Evolutionary conservation across 768 basidiomycete genomes (phyloP).

Genomic region (Leccinum incarnatum): DNA sequence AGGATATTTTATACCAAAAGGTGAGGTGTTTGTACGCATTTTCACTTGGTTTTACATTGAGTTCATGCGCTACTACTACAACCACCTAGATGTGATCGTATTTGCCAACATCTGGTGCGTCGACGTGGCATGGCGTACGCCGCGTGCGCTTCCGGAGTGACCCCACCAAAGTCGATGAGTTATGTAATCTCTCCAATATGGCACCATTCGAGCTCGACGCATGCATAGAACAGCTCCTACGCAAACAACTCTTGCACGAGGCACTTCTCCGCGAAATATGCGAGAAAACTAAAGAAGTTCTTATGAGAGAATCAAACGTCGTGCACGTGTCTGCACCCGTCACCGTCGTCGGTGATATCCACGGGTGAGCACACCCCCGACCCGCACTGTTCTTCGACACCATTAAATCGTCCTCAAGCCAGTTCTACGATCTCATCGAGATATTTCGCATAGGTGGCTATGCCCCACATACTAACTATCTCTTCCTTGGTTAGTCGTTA

Average conservation of each 20-base stretch:
- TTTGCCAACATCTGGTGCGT: too few relatives aligned
- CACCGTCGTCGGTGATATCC: slow-evolving; percentile 98
- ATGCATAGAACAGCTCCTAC: slow-evolving; percentile 85
- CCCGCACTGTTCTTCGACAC: slow-evolving; percentile 12
- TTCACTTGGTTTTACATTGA: too few relatives aligned
- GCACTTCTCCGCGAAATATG: slow-evolving; percentile 96
- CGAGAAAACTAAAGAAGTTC: slow-evolving; percentile 98
- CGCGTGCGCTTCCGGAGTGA: too few relatives aligned
- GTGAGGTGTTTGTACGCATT: too few relatives aligned
- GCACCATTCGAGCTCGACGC: slow-evolving; percentile 92
- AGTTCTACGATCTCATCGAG: slow-evolving; percentile 99
- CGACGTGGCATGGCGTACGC: too few relatives aligned
- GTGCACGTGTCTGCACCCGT: slow-evolving; percentile 96
- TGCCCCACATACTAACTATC: slow-evolving; percentile 95
- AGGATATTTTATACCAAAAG: too few relatives aligned
- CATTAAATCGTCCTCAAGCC: slow-evolving; percentile 58
- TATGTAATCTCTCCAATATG: slow-evolving; percentile 19
- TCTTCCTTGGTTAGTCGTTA: slow-evolving; percentile 83
- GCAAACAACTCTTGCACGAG: slow-evolving; percentile 94
- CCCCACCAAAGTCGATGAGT: neutral
- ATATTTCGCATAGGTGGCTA: slow-evolving; percentile 99
- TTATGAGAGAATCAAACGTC: slow-evolving; percentile 98
- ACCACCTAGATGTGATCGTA: too few relatives aligned
- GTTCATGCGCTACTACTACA: too few relatives aligned
- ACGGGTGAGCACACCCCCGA: slow-evolving; percentile 68